Evolutionary conservation across 768 basidiomycete genomes (phyloP).

Genomic region (Tubosaeta sp.): DNA sequence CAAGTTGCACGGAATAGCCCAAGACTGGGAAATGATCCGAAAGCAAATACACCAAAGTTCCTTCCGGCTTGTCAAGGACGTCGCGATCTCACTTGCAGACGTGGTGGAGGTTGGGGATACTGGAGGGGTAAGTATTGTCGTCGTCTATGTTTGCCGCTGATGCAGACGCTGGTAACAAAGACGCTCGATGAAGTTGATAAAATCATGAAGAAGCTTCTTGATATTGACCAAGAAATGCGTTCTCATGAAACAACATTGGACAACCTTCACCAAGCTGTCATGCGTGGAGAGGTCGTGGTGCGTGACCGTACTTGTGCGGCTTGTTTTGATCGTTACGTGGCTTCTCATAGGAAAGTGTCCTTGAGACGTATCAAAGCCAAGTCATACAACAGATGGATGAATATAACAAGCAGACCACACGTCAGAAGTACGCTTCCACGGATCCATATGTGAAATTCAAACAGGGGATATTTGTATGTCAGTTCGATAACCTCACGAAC

Average conservation of each 20-base stretch:
- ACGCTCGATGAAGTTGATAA: slow-evolving; percentile 55
- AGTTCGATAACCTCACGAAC: not conserved
- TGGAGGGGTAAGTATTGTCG: slow-evolving; percentile 41
- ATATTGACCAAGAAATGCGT: slow-evolving; percentile 58
- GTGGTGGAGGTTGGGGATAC: slow-evolving; percentile 50
- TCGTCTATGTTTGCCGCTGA: not conserved
- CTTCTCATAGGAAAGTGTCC: slow-evolving; percentile 44
- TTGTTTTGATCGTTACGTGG: not conserved
- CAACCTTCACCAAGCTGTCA: slow-evolving; percentile 53
- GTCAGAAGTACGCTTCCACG: slow-evolving; percentile 73
- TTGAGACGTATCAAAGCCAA: slow-evolving; percentile 47
- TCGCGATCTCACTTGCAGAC: slow-evolving; percentile 60
- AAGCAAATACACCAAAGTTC: slow-evolving; percentile 42
- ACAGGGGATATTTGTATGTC: slow-evolving; percentile 61
- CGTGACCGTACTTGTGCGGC: slow-evolving; percentile 18
- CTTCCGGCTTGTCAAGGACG: slow-evolving; percentile 44
- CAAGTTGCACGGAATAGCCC: slow-evolving; percentile 53
- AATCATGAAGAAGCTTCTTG: slow-evolving; percentile 66
- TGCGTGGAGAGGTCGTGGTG: slow-evolving; percentile 57
- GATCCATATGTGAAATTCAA: slow-evolving; percentile 59
- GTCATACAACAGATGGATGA: slow-evolving; percentile 39
- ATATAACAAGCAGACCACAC: slow-evolving; percentile 58
- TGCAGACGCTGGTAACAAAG: slow-evolving; percentile 29
- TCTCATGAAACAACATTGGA: slow-evolving; percentile 51
- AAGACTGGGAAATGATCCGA: slow-evolving; percentile 60